Evolutionary conservation across 768 basidiomycete species (phyloP), one percentile per base, ranked within the genome.

Genomic region (Pleurotus sapidus): DNA sequence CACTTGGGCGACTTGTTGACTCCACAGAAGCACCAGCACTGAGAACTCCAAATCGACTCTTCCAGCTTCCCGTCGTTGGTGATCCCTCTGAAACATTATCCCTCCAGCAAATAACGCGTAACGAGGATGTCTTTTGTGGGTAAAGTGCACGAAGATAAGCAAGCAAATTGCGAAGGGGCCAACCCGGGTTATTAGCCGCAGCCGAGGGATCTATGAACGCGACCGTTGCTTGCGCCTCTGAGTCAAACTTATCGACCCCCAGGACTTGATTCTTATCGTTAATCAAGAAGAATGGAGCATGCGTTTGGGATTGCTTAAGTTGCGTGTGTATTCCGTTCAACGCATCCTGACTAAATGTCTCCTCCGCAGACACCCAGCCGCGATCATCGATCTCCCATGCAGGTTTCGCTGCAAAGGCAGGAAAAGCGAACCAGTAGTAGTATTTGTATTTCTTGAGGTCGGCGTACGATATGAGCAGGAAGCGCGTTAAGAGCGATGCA

Each of bases 371-470:
- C 49, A 67, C 72, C 84, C 89, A 90, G 0, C 87, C 89, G 9
- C 72, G 66, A 5, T 77, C 81, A 34, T 76, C 74, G 62, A 91
- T 87, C 75, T 92, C 88, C 95, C 95, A 98, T 4, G 89, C 84
- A 5, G 97, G 95, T 63, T 92, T 93, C 18, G 91, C 77, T 0
- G 88, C 87, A 61, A 98, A 87, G 0, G 95, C 93, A 2, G 97
- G 96, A 70, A 98, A 97, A 0, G 91, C 90, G 66, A 98, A 98
- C 97, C 96, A 99, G 72, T 98, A 98, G 66, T 88, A 95, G 68
- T 94, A 98, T 63, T 88, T 89, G 78, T 97, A 98, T 70, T 95
- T 98, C 80, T 98, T 99, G 63, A 99, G 86, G 71, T 99, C 97
- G 0, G 97, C 93, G 64, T 87, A 98, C 0, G 95, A 94, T 64